Evolutionary conservation across 139 green algal genomes (phyloP).

Genomic region (Coelastrella sp.): DNA sequence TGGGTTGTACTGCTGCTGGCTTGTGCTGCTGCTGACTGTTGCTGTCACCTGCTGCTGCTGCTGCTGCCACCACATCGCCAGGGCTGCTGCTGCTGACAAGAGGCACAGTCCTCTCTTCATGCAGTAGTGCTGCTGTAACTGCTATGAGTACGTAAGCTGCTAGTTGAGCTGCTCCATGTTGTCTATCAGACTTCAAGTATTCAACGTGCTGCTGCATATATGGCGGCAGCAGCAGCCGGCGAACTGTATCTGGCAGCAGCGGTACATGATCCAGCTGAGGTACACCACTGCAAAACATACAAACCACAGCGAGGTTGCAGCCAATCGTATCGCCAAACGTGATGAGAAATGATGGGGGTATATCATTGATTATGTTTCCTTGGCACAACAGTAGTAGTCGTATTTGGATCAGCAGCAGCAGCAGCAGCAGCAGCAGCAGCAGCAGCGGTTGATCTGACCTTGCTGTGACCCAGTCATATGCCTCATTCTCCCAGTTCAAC

Average conservation of each 20-base stretch:
- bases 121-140: background rate
- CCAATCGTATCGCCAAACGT: no score
- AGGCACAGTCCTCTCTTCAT: background rate
- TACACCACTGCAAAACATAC: constrained; percentile 11
- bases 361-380: background rate
- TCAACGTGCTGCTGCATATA: constrained; percentile 41
- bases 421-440: background rate
- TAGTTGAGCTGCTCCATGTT: constrained; percentile 57
- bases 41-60: background rate
- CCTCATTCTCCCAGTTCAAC: constrained; percentile 65
- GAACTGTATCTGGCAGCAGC: constrained; percentile 47
- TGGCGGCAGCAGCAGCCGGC: constrained; percentile 45
- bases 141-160: background rate
- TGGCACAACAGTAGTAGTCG: background rate
- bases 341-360: background rate
- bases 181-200: constrained; percentile 48
- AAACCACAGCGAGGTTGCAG: background rate
- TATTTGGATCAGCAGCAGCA: background rate
- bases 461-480: constrained; percentile 36
- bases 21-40: no score
- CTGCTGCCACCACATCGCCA: constrained; percentile 29
- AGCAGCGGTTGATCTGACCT: background rate
- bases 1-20: background rate
- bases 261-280: constrained; percentile 39
- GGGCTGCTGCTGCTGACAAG: background rate